Percentiles rank a stretch among this genome's conserved stretches.
Conservation (phyloP, 2,329 filamentous ascomycete species). For the Raffaelea arxii region DNA sequence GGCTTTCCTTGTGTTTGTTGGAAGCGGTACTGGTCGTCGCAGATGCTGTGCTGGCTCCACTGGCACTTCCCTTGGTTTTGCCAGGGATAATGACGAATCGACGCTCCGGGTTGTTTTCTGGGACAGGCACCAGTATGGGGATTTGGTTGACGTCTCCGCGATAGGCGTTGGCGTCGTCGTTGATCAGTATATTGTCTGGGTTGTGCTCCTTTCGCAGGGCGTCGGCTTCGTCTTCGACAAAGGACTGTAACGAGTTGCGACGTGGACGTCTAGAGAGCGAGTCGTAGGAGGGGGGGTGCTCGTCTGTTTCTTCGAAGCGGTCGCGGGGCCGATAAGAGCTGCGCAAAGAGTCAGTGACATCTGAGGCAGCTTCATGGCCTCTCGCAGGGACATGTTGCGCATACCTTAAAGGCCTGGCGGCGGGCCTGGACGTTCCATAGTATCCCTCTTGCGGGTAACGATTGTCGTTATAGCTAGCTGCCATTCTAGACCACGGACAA, state of each 20-base stretch:
- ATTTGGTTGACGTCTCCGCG: conserved; percentile 60
- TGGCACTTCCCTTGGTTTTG: conserved; percentile 17
- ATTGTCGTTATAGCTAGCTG: conserved; percentile 1
- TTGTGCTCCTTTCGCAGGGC: conserved; percentile 54
- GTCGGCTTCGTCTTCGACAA: conserved; percentile 58
- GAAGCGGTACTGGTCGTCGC: neutral
- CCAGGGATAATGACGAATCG: conserved; percentile 56
- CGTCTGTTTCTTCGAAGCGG: conserved; percentile 3
- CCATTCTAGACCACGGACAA: conserved; percentile 6
- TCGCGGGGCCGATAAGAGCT: neutral
- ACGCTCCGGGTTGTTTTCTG: conserved; percentile 50
- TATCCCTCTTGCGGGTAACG: conserved; percentile 4
- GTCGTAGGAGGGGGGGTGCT: neutral
- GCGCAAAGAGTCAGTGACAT: neutral
- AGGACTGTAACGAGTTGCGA: conserved; percentile 49
- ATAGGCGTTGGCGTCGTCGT: conserved; percentile 40
- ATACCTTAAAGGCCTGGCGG: neutral
- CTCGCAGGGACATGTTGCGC: neutral
- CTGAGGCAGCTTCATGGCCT: neutral
- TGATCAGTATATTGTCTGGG: conserved; percentile 25
- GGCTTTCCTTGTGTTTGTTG: neutral
- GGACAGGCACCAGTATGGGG: conserved; percentile 55
- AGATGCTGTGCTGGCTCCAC: conserved; percentile 10
- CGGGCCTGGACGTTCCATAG: conserved; percentile 1
- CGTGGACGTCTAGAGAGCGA: conserved; percentile 2